Conservation (phyloP, 164 flowering plant species). For the Magnolia officinalis region DNA sequence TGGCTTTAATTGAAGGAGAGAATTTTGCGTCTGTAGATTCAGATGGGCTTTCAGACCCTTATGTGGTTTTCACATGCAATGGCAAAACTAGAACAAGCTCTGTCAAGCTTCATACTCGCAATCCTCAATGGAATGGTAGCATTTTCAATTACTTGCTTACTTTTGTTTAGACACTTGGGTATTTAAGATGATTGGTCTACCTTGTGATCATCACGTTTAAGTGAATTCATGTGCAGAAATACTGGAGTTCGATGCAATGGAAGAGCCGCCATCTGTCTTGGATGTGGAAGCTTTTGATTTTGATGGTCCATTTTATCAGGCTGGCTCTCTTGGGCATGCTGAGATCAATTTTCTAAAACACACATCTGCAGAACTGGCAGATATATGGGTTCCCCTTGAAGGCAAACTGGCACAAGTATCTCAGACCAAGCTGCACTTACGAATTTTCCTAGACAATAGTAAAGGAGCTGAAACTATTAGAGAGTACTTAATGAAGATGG, state of each 20-base stretch:
- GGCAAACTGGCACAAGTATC: slow-evolving; percentile 67
- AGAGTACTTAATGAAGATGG: slow-evolving; percentile 70
- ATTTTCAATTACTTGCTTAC: neutral
- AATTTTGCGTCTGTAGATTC: slow-evolving; percentile 47
- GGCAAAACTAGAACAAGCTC: slow-evolving; percentile 81
- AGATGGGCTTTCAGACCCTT: slow-evolving; percentile 52
- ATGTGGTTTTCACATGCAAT: slow-evolving; percentile 77
- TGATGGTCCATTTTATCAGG: slow-evolving; percentile 79
- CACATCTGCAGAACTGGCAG: slow-evolving; percentile 61
- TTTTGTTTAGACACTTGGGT: neutral
- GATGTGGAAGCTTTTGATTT: slow-evolving; percentile 83
- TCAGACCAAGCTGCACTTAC: slow-evolving; percentile 68
- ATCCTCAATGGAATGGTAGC: slow-evolving; percentile 80
- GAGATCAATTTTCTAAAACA: slow-evolving; percentile 74
- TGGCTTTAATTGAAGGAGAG: slow-evolving; percentile 73
- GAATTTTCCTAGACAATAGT: slow-evolving; percentile 69
- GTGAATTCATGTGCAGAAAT: slow-evolving; percentile 47
- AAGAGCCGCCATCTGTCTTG: slow-evolving; percentile 82
- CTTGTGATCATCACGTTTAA: neutral
- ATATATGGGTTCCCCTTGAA: slow-evolving; percentile 69
- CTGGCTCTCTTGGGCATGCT: slow-evolving; percentile 72
- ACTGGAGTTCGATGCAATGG: slow-evolving; percentile 84
- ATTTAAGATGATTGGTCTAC: neutral
- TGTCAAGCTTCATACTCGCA: slow-evolving; percentile 65
- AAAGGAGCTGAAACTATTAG: slow-evolving; percentile 66